These are phyloP conservation scores for Malassezia pachydermatis DNA, from an alignment of 1,284 basidiomycete genomes.

Conservation along the genomic window DNA sequence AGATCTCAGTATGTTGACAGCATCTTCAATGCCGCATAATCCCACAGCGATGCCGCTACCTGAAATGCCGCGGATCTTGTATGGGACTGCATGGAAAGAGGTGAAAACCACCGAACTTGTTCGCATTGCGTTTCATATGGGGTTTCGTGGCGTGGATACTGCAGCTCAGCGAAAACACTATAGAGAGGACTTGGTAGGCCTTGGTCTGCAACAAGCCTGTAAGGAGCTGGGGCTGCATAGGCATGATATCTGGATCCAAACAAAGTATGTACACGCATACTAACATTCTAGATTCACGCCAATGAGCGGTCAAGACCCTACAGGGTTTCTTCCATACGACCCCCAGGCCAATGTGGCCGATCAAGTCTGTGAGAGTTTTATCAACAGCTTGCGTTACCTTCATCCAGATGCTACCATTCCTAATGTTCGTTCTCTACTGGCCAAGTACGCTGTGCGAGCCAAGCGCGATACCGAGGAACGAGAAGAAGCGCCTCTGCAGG, in stretches of 20 bases:
- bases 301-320: slow-evolving; percentile 31
- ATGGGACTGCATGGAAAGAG: slow-evolving; percentile 46
- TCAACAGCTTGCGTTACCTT: slow-evolving; percentile 21
- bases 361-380: slow-evolving; percentile 29
- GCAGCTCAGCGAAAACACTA: slow-evolving; percentile 45
- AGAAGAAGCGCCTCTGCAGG: slow-evolving; percentile 3
- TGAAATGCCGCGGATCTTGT: slow-evolving; percentile 29
- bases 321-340: slow-evolving; percentile 26
- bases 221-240: slow-evolving; percentile 23
- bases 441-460: slow-evolving; percentile 19
- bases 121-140: slow-evolving; percentile 28
- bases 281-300: slow-evolving; percentile 26
- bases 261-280: slow-evolving; percentile 23
- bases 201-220: slow-evolving; percentile 23
- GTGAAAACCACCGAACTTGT: slow-evolving; percentile 31
- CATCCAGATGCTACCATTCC: slow-evolving; percentile 20
- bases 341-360: slow-evolving; percentile 23
- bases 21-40: not conserved
- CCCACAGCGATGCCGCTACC: no score
- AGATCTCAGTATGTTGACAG: not conserved
- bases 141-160: slow-evolving; percentile 42
- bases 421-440: slow-evolving; percentile 14
- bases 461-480: not conserved
- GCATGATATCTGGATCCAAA: slow-evolving; percentile 36
- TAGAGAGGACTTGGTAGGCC: slow-evolving; percentile 40